Base-by-base conservation (phyloP, 139 green algal genomes). In the Chlorella vulgaris region DNA sequence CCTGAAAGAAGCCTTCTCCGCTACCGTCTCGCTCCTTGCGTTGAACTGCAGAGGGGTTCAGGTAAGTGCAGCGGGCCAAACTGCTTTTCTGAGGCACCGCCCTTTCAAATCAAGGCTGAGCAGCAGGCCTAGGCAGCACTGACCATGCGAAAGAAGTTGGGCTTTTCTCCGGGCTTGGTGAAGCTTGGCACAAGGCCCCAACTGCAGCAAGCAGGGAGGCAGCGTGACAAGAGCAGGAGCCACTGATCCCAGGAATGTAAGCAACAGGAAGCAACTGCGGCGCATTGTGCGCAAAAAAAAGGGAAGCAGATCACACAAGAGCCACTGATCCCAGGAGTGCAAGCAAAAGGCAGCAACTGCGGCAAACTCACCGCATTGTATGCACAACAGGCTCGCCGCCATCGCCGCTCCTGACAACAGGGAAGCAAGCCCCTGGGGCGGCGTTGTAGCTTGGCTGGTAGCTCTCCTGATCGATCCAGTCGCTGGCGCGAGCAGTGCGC, bases 131-230 rank as follows among this genome's bases (percentile, higher is more conserved):
- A 31, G 15, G 55, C 55, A 29, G 36, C 43, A 39, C 73, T 51
- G 67, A 90, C 90, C 90, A 93, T 94, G 28, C 81, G 60, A 42
- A 81, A 96, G 61, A 88, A 87, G 84, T 95, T 85, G 1, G 84
- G 89, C 69, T 83, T 86, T 31, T 88, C 81, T 3, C 80, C 88
- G 0, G 71, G 58, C 78, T 94, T 93, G 22, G 90, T 94, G 80
- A 89, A 97, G 62, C 67, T 87, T 38, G 93, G 93, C 3, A 97
- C 88, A 21, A 97, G 85, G 24, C 93, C 93, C 93, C 93, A 97
- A 53, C 92, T 94, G 88, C 13, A 31, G 18, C 18, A 31, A 43
- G 42, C 47, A 22, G 42, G 7, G 53, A 7, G 19, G n/a, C 8
- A 47, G 33, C 65, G 36, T 51, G 39, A 38, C 63, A 8, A 13